Evolutionary conservation across 2,329 filamentous ascomycete species (phyloP), one percentile per base, ranked within the genome.

Genomic region (Aspergillus costaricaensis): DNA sequence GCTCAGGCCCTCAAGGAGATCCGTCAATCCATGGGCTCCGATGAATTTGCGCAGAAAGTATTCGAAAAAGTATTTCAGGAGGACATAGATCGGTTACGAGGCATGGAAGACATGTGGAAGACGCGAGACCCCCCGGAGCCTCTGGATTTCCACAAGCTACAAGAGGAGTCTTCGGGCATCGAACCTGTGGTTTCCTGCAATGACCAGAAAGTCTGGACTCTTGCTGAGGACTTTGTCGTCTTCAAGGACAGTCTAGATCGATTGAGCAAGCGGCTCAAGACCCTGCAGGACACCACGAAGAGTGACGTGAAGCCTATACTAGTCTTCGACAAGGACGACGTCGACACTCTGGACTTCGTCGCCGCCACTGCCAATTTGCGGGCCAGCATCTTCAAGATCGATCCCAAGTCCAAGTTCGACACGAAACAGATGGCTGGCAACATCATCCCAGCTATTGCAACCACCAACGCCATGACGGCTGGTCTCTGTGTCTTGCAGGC

Each of bases 341-440:
- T 89, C 38, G 94, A 98, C 72, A 97, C 94, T 0, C 83, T 99
- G 7, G 93, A 99, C 72, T 98, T 99, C 74, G 95, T 99, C 6
- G 86, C 92, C 1, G 88, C 95, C 0, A 91, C 90, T 67, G 92
- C 94, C 30, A 99, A 99, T 70, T 85, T 99, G 23, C 87, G 95
- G 48, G 95, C 94, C 1, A 82, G 86, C 23, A 84, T 96, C n/a
- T 99, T 99, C 72, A 90, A 88, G 58, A 96, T 99, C 60, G 90
- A 94, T 57, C 80, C 82, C 4, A 94, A 92, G 74, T 96, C 92
- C 21, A 92, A 96, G 61, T 99, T 98, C 72, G 93, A 98, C 72
- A 93, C 95, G 70, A 99, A 99, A 80, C 86, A 99, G 78, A 99
- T 98, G 94, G 95, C 95, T 4, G 95, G 95, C 57, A 99, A 99